A percentile compares a stretch with the other conserved stretches of the same genome.
Conservation (phyloP, 225 moss, liverwort and hornwort species). For the Neckera pumila region DNA sequence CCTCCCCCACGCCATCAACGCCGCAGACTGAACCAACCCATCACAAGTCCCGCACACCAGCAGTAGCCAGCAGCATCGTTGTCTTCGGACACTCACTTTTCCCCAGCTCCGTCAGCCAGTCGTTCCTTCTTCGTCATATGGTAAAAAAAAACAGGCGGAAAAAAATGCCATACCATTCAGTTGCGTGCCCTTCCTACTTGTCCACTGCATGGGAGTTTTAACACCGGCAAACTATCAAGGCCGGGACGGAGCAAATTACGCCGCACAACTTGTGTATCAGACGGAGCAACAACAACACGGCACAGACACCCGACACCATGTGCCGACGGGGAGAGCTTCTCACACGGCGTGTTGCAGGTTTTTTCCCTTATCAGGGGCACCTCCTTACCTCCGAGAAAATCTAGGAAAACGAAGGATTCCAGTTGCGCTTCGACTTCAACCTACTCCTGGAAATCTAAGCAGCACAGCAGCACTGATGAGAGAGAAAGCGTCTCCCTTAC, state of each 20-base stretch:
- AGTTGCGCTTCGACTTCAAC: not conserved
- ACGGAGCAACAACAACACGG: not conserved
- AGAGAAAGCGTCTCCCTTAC: not conserved
- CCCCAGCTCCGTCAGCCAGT: not conserved
- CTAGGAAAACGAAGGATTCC: rapidly evolving
- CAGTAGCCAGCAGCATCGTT: not conserved
- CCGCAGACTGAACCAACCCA: not conserved
- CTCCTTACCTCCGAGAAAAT: not conserved
- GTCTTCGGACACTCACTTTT: not conserved
- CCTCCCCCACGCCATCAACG: not conserved
- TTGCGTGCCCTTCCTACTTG: not conserved
- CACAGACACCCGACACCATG: not conserved
- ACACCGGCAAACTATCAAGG: constrained; percentile 12
- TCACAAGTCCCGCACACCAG: not conserved
- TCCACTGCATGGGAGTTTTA: not conserved
- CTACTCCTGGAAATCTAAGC: not conserved
- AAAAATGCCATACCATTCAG: not conserved
- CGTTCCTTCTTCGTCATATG: not conserved
- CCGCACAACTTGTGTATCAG: not conserved
- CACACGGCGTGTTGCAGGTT: not conserved
- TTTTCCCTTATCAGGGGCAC: not conserved
- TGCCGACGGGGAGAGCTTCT: not conserved
- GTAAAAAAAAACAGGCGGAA: not conserved
- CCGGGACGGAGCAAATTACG: constrained; percentile 8
- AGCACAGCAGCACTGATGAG: rapidly evolving